These are phyloP conservation scores for Dendrobium officinale DNA, from an alignment of 106 monocot species.

Conservation along the genomic window DNA sequence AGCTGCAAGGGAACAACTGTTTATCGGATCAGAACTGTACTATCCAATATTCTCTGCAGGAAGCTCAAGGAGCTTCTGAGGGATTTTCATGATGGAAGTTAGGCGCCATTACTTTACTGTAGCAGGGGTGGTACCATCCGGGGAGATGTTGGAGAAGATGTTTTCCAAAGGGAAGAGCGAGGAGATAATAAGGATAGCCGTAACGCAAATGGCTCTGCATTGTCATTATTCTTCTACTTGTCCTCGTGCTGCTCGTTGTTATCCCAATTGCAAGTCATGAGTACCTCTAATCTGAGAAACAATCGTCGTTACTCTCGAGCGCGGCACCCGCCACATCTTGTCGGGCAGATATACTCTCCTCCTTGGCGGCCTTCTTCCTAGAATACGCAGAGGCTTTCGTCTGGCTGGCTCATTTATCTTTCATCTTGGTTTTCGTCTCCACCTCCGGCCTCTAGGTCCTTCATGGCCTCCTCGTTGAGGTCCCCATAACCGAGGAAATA, in stretches of 20 bases:
- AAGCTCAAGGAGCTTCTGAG: constrained; percentile 64
- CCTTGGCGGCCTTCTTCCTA: no score
- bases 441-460: constrained; percentile 26
- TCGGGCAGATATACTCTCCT: no score
- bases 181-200: no score
- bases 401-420: background rate
- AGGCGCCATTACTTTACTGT: constrained; percentile 52
- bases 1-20: constrained; percentile 35
- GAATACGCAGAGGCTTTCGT: constrained; percentile 30
- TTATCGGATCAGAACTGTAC: constrained; percentile 45
- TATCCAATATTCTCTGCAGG: constrained; percentile 48
- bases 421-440: background rate
- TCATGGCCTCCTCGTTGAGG: no score
- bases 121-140: constrained; percentile 18
- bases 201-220: no score
- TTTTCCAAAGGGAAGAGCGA: no score
- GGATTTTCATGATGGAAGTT: constrained; percentile 59
- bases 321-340: no score
- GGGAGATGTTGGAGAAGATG: constrained; percentile 28
- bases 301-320: no score
- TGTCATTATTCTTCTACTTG: no score
- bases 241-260: no score
- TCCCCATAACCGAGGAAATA: constrained; percentile 28
- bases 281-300: no score
- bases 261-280: no score